Evolutionary conservation across 352 stramenopile genomes (phyloP).

Genomic region (Pythium scleroteichum): DNA sequence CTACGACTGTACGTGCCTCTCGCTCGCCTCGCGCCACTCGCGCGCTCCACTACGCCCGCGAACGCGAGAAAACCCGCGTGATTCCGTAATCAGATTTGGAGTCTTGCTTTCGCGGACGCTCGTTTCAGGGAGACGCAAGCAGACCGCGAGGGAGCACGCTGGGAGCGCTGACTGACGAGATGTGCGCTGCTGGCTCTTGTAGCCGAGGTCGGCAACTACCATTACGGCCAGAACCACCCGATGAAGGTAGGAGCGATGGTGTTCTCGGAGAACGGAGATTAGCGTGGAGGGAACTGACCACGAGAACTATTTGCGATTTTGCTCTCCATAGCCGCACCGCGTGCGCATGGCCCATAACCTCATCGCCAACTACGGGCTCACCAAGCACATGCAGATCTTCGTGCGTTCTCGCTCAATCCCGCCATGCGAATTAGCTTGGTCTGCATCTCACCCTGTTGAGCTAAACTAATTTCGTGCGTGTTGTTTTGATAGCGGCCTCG

Average conservation of each 20-base stretch:
- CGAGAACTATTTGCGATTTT: slow-evolving; percentile 4
- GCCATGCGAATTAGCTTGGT: slow-evolving; percentile 3
- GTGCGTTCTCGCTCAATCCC: slow-evolving; percentile 63
- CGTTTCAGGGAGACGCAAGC: no score
- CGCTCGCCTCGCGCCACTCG: not conserved
- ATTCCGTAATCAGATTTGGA: slow-evolving; percentile 18
- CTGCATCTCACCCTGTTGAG: no score
- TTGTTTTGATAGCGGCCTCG: slow-evolving; percentile 85
- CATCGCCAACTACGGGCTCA: slow-evolving; percentile 99
- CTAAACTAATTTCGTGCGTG: slow-evolving; percentile 10
- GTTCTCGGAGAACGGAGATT: slow-evolving; percentile 3
- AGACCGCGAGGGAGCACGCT: no score
- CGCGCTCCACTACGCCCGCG: not conserved
- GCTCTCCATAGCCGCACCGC: slow-evolving; percentile 94
- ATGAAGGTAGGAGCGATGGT: slow-evolving; percentile 67
- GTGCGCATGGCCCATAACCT: slow-evolving; percentile 99
- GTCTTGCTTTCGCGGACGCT: no score
- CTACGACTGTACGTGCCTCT: slow-evolving; percentile 72
- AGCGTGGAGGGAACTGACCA: no score
- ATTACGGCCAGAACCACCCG: slow-evolving; percentile 95
- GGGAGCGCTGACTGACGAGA: slow-evolving; percentile 18
- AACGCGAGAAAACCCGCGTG: not conserved
- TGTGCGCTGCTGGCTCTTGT: slow-evolving; percentile 35
- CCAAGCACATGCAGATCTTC: slow-evolving; percentile 99
- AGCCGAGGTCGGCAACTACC: slow-evolving; percentile 98